Evolutionary conservation across 306 rosid species (phyloP), one percentile per base, ranked within the genome.

Genomic region (Lathyrus oleraceus): DNA sequence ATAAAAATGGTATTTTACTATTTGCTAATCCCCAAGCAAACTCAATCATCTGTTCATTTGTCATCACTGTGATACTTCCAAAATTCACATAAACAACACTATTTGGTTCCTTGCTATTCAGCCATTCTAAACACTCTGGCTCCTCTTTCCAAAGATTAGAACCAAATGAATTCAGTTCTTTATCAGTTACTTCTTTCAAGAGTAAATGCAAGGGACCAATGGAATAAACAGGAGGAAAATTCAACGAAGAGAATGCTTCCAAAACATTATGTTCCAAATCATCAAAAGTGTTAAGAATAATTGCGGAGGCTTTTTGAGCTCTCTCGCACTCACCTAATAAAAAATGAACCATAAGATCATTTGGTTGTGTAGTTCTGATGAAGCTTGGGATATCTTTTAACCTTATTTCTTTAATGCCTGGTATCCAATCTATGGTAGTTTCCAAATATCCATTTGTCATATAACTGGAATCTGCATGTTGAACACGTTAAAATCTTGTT

Each of bases 391-490:
- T 1, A 5, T 28, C 32, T 5, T 4, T 28, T 28, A 28, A 5
- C 0, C 32, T 5, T 28, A 28, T 28, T 28, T 28, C 32, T 28
- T 51, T 19, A 8, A 51, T 51, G 58, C 58, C 58, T 9, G 58
- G 58, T 5, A 51, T 2, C 58, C 58, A 51, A 10, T 51, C 58
- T 19, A 17, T 20, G 5, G 28, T 19, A 54, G 61, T 54, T 30
- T 54, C 61, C 35, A 54, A 54, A 54, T 54, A 54, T 1, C 61
- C 61, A 54, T 54, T 54, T 54, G 61, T 54, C 1, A 54, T 0
- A 54, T 54, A 11, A 54, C 61, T 54, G 13, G 61, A 54, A 10
- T 54, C 61, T 54, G 35, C 61, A 54, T 54, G 15, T 4, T 30
- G 35, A 30, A 30, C 35, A 30, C 35, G 35, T 30, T 30, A 30